phyloP scores from a whole-genome alignment of 257 asterid genomes.

The Cinchona pubescens region DNA sequence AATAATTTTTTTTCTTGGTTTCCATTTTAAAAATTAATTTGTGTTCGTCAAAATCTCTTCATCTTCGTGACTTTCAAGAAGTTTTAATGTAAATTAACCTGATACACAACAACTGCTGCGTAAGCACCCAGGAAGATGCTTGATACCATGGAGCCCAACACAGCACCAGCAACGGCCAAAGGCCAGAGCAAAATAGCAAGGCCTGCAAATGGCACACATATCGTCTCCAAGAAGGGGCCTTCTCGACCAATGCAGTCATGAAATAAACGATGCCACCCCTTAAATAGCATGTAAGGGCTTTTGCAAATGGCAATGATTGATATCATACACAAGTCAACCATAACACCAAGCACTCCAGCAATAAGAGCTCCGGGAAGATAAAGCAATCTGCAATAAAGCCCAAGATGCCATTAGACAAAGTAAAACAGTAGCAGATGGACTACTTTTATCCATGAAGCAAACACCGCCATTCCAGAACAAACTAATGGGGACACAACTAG shows the following conservation, averaged over 20 bases:
- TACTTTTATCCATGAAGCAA: background rate
- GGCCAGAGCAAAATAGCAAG: conserved; percentile 97
- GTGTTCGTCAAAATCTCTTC: background rate
- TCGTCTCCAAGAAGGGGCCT: conserved; percentile 93
- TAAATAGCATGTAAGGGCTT: conserved; percentile 80
- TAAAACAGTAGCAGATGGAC: conserved; percentile 10
- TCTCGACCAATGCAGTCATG: conserved; percentile 96
- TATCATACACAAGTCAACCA: conserved; percentile 62
- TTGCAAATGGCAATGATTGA: conserved; percentile 58
- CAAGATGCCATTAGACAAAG: background rate
- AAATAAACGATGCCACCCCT: conserved; percentile 90
- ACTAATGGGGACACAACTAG: background rate
- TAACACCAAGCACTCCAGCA: conserved; percentile 59
- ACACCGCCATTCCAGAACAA: background rate
- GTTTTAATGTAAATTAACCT: conserved; percentile 51
- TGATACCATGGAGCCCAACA: conserved; percentile 68
- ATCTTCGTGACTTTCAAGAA: background rate
- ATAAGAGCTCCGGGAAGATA: conserved; percentile 63
- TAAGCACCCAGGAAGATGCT: conserved; percentile 82
- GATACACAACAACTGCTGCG: conserved; percentile 83
- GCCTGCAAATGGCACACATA: conserved; percentile 95
- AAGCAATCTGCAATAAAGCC: conserved; percentile 50
- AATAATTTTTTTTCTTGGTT: background rate
- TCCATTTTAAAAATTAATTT: background rate
- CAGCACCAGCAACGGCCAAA: conserved; percentile 81